A percentile compares a stretch with the other conserved stretches of the same genome.
phyloP scores from a whole-genome alignment of 2,329 filamentous ascomycete species.

The Chaetomiaceae sp. region DNA sequence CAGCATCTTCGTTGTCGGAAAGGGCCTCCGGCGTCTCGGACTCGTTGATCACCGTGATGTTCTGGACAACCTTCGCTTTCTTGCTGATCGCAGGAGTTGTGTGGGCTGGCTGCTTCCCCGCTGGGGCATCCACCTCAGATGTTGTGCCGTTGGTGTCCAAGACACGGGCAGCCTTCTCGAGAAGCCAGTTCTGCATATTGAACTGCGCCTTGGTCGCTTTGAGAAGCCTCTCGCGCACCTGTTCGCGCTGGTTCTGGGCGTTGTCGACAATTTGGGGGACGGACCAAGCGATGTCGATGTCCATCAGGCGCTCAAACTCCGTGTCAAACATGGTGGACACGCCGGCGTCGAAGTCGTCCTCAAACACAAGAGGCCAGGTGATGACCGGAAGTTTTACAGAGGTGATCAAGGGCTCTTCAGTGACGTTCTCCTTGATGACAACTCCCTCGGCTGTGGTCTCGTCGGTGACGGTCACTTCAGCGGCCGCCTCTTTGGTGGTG shows the following conservation, averaged over 20 bases:
- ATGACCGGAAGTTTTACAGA: background rate
- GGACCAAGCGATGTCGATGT: slow-evolving; percentile 5
- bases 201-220: background rate
- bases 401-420: background rate
- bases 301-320: background rate
- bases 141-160: background rate
- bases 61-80: too few relatives aligned
- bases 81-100: background rate
- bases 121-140: background rate
- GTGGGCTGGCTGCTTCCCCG: too few relatives aligned
- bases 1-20: background rate
- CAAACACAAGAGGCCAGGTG: slow-evolving; percentile 1
- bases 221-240: background rate
- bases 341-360: slow-evolving; percentile 14
- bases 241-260: background rate
- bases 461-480: too few relatives aligned
- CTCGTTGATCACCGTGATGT: background rate
- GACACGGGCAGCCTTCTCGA: slow-evolving; percentile 1
- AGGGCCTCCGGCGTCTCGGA: too few relatives aligned
- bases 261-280: slow-evolving; percentile 5
- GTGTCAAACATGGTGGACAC: slow-evolving; percentile 1
- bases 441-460: too few relatives aligned
- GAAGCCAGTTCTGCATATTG: background rate
- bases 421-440: background rate
- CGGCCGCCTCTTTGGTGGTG: too few relatives aligned